Evolutionary conservation across 768 basidiomycete genomes (phyloP), one percentile per base, ranked within the genome.

Genomic region (Chalciporus pseudorubinellus): DNA sequence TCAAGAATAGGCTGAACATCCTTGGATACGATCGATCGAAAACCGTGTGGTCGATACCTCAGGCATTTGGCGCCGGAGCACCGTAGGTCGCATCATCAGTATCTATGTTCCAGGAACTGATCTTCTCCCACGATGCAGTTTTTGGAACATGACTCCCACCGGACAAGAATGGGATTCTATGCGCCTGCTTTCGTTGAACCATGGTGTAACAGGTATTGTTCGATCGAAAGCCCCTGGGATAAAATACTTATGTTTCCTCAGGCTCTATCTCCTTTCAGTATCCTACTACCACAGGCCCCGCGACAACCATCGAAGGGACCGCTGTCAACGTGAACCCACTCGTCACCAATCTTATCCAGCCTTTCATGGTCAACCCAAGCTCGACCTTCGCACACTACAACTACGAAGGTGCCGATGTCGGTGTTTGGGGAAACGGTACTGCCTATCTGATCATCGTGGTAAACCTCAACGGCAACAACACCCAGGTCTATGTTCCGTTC

Each of bases 21-120:
- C 77, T 85, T 46, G 85, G 85, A 1, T 84, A 83, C 77, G 81
- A 82, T 53, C 71, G 80, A 10, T 78, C 75, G 8, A 84, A 87
- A 62, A 77, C 83, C 3, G 76, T 89, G 0, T 92, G 89, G 90
- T 80, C 82, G 3, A 85, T 85, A 0, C 87, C 89, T 7, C 89
- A 92, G 65, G 87, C 80, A 0, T 85, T 91, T 59, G 86, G 87
- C n/a, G 76, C 75, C 50, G 66, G 59, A n/a, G 59, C n/a, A n/a
- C n/a, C 59, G 72, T 75, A 22, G 51, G 68, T 59, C 4, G 1
- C 6, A 1, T 31, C 1, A 20, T 11, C 6, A 19, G 13, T 7
- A 6, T 8, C 2, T 3, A 18, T 2, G n/a, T 3, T 6, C 2
- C 38, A 5, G 26, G 6, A 3, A 21, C 39, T 57, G 13, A 67